Evolutionary conservation across 148 eudicot genomes (phyloP).

Genomic region (Cornus kousa): DNA sequence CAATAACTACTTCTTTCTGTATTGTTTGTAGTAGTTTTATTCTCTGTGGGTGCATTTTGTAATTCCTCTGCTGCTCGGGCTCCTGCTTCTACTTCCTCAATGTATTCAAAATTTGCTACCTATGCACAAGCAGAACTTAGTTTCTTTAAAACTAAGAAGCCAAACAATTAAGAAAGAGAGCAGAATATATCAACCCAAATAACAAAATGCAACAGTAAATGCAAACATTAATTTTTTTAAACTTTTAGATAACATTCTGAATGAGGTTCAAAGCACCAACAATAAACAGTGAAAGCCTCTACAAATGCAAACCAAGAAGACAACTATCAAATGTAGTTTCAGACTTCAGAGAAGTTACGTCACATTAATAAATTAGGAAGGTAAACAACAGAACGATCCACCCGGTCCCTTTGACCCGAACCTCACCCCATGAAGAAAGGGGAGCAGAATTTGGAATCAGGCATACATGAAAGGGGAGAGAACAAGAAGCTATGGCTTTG

Average conservation of each 20-base stretch:
- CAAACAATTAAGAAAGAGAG: neutral
- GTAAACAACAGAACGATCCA: too few relatives aligned
- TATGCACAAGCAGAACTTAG: slow-evolving; percentile 24
- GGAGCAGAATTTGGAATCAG: too few relatives aligned
- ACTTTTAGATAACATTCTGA: too few relatives aligned
- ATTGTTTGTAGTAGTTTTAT: slow-evolving; percentile 43
- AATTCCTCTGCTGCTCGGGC: slow-evolving; percentile 72
- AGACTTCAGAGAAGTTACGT: neutral
- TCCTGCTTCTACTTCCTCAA: slow-evolving; percentile 73
- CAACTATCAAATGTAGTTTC: neutral
- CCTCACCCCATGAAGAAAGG: too few relatives aligned
- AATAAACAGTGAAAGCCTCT: neutral
- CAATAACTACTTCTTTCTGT: slow-evolving; percentile 70
- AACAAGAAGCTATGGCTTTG: too few relatives aligned
- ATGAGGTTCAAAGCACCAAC: neutral
- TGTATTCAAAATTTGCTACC: slow-evolving; percentile 96
- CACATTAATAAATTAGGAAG: too few relatives aligned
- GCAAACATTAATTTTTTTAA: neutral
- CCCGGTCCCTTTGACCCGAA: too few relatives aligned
- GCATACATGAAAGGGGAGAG: too few relatives aligned
- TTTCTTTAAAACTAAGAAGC: neutral
- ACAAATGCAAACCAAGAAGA: neutral
- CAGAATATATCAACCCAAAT: neutral
- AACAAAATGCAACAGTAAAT: neutral
- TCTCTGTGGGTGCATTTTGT: slow-evolving; percentile 46